Conservation (phyloP, 2,329 filamentous ascomycete species). For the Hypoxylon sp. region DNA sequence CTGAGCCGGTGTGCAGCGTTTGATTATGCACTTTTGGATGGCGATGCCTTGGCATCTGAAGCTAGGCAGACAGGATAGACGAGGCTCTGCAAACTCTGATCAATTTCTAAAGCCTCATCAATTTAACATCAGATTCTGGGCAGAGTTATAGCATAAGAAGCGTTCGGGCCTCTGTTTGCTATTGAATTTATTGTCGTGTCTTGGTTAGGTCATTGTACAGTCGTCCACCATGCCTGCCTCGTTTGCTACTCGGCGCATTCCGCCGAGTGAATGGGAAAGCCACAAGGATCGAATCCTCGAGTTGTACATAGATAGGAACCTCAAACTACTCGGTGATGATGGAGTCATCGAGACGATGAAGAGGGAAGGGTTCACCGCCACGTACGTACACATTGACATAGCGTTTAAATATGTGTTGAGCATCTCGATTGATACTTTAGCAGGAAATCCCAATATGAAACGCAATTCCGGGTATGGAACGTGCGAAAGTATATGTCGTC, state of each 20-base stretch:
- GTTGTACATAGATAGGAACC: constrained; percentile 10
- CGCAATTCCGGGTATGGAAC: not conserved
- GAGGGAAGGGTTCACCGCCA: constrained; percentile 22
- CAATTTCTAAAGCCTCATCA: not conserved
- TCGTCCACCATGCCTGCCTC: constrained; percentile 9
- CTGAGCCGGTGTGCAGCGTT: not conserved
- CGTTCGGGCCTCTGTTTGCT: not conserved
- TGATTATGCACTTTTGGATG: not conserved
- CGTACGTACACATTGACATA: constrained; percentile 9
- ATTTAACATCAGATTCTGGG: not conserved
- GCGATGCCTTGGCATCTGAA: not conserved
- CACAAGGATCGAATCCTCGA: constrained; percentile 16
- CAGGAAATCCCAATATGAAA: constrained; percentile 29
- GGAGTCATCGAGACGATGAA: constrained; percentile 18
- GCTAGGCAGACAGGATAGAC: not conserved
- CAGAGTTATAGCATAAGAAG: not conserved
- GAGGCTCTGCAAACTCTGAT: constrained; percentile 8
- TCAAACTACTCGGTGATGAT: constrained; percentile 8
- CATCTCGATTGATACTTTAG: not conserved
- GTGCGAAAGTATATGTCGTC: constrained; percentile 19
- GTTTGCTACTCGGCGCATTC: constrained; percentile 7
- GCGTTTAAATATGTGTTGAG: not conserved
- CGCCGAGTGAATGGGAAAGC: constrained; percentile 10
- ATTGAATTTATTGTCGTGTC: not conserved
- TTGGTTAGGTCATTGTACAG: not conserved